Conservation (phyloP, 1,139 yeast species). For the Ogataea hybrid region DNA sequence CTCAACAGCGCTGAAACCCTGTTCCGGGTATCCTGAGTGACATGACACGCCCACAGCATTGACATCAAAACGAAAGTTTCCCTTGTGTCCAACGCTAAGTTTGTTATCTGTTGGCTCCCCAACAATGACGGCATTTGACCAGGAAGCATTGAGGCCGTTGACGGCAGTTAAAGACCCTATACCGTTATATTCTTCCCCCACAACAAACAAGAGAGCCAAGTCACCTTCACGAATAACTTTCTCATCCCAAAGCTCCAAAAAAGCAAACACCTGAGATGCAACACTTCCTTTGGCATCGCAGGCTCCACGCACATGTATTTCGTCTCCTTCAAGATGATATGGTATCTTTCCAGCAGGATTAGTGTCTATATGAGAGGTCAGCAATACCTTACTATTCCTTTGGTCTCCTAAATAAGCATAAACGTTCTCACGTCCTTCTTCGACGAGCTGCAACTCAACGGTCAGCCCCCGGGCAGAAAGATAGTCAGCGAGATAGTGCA, state of each 20-base stretch:
- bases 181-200: constrained; percentile 64
- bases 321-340: constrained; percentile 46
- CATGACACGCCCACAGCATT: constrained; percentile 53
- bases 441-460: constrained; percentile 35
- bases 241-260: constrained; percentile 38
- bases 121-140: constrained; percentile 59
- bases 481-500: constrained; percentile 3
- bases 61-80: constrained; percentile 43
- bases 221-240: constrained; percentile 49
- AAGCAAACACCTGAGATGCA: constrained; percentile 53
- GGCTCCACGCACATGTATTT: constrained; percentile 59
- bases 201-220: constrained; percentile 54
- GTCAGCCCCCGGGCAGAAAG: constrained; percentile 27
- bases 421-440: constrained; percentile 41
- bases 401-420: constrained; percentile 50
- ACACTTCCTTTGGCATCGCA: constrained; percentile 64
- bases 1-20: constrained; percentile 60
- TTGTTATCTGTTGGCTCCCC: constrained; percentile 76
- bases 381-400: constrained; percentile 45
- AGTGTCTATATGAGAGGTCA: constrained; percentile 64
- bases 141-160: constrained; percentile 40
- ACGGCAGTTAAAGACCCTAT: constrained; percentile 50
- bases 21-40: constrained; percentile 67
- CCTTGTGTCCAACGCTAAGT: constrained; percentile 67
- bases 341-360: constrained; percentile 58